phyloP scores from a whole-genome alignment of 2,329 filamentous ascomycete genomes.

The Juglanconis juglandina region DNA sequence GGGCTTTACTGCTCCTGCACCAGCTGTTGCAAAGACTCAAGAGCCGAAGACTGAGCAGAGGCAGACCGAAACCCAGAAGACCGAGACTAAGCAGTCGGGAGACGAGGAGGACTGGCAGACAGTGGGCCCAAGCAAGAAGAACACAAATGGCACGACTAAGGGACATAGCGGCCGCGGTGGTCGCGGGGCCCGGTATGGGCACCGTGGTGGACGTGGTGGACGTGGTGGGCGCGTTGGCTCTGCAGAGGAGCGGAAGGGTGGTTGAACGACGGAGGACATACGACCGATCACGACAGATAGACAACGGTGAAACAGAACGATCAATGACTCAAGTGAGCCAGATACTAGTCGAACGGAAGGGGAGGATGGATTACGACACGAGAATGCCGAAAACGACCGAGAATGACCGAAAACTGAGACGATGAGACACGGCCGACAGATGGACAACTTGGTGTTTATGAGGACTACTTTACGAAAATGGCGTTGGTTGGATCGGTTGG shows the following conservation, averaged over 20 bases:
- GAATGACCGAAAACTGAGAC: neutral
- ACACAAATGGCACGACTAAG: neutral
- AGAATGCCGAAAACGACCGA: neutral
- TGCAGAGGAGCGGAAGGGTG: constrained; percentile 15
- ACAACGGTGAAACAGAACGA: neutral
- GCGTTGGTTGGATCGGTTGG: neutral
- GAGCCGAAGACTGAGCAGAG: neutral
- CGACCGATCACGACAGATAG: neutral
- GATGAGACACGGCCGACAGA: neutral
- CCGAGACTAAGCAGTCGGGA: neutral
- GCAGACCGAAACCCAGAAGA: neutral
- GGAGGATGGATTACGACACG: neutral
- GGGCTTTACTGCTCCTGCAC: neutral
- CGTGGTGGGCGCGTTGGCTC: neutral
- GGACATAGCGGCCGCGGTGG: neutral
- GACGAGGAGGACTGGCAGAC: constrained; percentile 5
- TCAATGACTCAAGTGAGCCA: neutral
- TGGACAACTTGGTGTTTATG: neutral
- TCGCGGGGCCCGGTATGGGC: neutral
- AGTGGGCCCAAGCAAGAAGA: constrained; percentile 7
- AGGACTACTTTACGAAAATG: neutral
- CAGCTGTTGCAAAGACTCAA: neutral
- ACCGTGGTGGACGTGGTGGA: neutral
- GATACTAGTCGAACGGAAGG: neutral
- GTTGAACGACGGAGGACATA: neutral